A percentile compares a stretch with the other conserved stretches of the same genome.
These are phyloP conservation scores for Amphichorda felina DNA, from an alignment of 2,329 filamentous ascomycete genomes.

Conservation along the genomic window DNA sequence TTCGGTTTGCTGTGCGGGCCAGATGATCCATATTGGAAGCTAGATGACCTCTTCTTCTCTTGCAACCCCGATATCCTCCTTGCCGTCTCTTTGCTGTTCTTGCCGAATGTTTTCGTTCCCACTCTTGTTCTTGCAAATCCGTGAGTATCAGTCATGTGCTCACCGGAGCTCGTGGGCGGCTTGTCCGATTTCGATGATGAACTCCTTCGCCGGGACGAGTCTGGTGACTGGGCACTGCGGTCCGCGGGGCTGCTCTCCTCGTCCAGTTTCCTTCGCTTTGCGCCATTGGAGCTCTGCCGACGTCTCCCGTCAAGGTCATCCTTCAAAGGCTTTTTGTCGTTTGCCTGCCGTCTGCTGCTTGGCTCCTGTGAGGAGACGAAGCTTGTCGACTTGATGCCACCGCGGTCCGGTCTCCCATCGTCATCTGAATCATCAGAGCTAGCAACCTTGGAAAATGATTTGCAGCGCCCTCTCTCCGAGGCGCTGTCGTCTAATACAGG, in stretches of 20 bases:
- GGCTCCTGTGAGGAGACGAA: background rate
- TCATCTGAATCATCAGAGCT: background rate
- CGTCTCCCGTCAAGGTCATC: background rate
- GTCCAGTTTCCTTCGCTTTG: slow-evolving; percentile 1
- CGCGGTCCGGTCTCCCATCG: background rate
- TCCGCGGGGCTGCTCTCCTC: background rate
- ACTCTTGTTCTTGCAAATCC: background rate
- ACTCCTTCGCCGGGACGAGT: background rate
- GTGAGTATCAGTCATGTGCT: background rate
- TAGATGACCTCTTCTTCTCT: background rate
- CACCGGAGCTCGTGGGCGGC: background rate
- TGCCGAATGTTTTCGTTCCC: background rate
- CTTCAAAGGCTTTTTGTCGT: background rate
- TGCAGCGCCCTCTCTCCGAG: too few species aligned
- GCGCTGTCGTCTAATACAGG: too few species aligned
- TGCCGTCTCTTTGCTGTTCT: background rate
- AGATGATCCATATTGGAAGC: too few species aligned
- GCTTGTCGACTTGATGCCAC: background rate
- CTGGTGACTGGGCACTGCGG: background rate
- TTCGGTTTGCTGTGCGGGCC: too few species aligned
- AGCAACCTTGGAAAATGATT: background rate
- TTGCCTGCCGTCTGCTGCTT: too few species aligned
- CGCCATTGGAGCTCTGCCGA: background rate
- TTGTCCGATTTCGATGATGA: background rate
- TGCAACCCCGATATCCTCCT: background rate